These are phyloP conservation scores for Centaurea solstitialis DNA, from an alignment of 129 eudicot species.

Conservation along the genomic window DNA sequence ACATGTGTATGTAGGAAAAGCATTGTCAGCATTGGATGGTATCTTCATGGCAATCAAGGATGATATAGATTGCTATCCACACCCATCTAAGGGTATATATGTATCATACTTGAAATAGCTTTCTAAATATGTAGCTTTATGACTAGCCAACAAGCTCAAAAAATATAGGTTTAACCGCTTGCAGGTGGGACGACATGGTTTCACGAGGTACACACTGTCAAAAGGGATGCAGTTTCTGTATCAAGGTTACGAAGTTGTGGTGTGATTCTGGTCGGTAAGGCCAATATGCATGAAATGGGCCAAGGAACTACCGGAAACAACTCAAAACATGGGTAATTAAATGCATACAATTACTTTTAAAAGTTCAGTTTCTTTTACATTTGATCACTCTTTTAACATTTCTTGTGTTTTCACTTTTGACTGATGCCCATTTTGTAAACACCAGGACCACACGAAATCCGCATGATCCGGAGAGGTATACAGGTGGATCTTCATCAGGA, in stretches of 20 bases:
- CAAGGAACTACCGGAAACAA: slow-evolving; percentile 91
- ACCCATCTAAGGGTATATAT: slow-evolving; percentile 66
- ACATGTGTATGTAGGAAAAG: slow-evolving; percentile 58
- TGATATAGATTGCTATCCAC: slow-evolving; percentile 89
- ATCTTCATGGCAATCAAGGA: slow-evolving; percentile 94
- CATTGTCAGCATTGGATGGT: slow-evolving; percentile 83
- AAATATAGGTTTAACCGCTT: not conserved
- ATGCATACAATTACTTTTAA: too few relatives aligned
- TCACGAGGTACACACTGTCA: slow-evolving; percentile 66
- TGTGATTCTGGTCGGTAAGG: slow-evolving; percentile 84
- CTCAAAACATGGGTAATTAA: slow-evolving; percentile 64
- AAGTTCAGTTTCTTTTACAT: not conserved
- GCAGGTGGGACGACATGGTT: slow-evolving; percentile 69
- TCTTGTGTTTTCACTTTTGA: not conserved
- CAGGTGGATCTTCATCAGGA: slow-evolving; percentile 98
- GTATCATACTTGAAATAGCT: not conserved
- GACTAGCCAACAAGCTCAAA: not conserved
- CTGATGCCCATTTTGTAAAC: not conserved
- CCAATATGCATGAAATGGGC: slow-evolving; percentile 96
- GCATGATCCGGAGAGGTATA: slow-evolving; percentile 74
- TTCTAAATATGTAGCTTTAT: not conserved
- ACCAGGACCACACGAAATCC: slow-evolving; percentile 88
- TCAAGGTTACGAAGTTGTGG: slow-evolving; percentile 81
- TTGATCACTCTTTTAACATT: not conserved
- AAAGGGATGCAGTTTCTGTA: slow-evolving; percentile 76